These are phyloP conservation scores for Helicosporidium sp. DNA, from an alignment of 139 green algal genomes.

Conservation along the genomic window DNA sequence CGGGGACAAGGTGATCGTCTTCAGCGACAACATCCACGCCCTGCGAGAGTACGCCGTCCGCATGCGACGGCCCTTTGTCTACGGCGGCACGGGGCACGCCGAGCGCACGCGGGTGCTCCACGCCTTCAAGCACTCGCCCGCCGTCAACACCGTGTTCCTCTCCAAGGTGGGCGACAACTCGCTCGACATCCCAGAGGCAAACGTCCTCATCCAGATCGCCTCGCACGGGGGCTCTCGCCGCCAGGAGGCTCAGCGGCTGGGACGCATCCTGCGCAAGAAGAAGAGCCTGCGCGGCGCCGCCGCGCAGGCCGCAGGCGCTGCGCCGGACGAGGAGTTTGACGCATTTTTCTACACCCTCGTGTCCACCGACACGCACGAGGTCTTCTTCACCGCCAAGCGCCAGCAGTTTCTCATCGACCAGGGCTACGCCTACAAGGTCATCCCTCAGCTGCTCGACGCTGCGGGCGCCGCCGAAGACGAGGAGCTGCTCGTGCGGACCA, in stretches of 20 bases:
- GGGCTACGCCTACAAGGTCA: slow-evolving; percentile 93
- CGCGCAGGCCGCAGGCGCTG: slow-evolving; percentile 1
- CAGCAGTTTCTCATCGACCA: slow-evolving; percentile 99
- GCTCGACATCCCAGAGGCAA: slow-evolving; percentile 96
- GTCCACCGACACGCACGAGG: slow-evolving; percentile 84
- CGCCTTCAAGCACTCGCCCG: slow-evolving; percentile 75
- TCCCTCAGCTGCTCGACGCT: slow-evolving; percentile 57
- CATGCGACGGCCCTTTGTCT: slow-evolving; percentile 82
- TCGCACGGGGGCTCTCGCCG: slow-evolving; percentile 74
- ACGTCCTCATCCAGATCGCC: slow-evolving; percentile 96
- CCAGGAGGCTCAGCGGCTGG: slow-evolving; percentile 86
- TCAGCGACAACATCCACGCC: slow-evolving; percentile 95
- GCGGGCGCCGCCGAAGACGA: slow-evolving; percentile 11
- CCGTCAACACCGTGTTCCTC: slow-evolving; percentile 95
- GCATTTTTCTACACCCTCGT: slow-evolving; percentile 99
- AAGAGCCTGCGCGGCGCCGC: slow-evolving; percentile 25
- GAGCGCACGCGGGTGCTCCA: slow-evolving; percentile 85
- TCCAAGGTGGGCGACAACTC: slow-evolving; percentile 98
- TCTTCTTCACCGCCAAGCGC: slow-evolving; percentile 90
- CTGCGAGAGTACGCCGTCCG: slow-evolving; percentile 74
- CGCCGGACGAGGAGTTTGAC: slow-evolving; percentile 59
- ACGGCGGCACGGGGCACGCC: slow-evolving; percentile 64
- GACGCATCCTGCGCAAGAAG: slow-evolving; percentile 89
- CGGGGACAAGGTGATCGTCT: slow-evolving; percentile 83
- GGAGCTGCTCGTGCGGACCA: slow-evolving; percentile 20